Evolutionary conservation across 352 stramenopile genomes (phyloP), one percentile per base, ranked within the genome.

Genomic region (Pythium dissimile): DNA sequence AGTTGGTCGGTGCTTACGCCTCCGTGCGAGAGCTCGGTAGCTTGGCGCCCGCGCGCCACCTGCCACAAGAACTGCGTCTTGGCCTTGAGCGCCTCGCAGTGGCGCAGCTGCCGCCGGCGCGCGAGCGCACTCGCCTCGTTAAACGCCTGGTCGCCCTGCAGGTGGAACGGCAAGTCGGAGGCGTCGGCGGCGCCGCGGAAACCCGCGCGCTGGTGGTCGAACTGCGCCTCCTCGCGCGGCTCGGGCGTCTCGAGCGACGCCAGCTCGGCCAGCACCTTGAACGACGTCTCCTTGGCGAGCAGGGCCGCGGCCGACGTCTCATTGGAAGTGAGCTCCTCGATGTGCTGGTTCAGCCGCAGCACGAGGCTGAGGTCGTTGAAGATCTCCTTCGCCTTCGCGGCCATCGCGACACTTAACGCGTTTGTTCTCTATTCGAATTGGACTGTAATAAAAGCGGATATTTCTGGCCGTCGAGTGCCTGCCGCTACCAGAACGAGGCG

Each of bases 341-440:
- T 81, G 60, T 88, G 77, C 66, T 87, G 73, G 46, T 87, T 88
- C 28, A 90, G 64, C 38, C 72, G 80, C 42, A 88, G 46, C 24
- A 90, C 74, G 45, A 90, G 73, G 63, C 75, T 79, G 28, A 90
- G 63, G 61, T 90, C 80, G 64, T 86, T 76, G 72, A 90, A 88
- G 62, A 90, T 81, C 59, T 80, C 66, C 42, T 77, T 82, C 23
- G 35, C 35, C 23, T 60, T 69, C 26, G 20, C 18, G 28, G 65
- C 66, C 72, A 81, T 64, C 24, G 21, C 49, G 20, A 21, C 24
- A 8, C 24, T 24, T 30, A 8, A 35, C 34, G 13, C 7, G 16
- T 16, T 6, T 15, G 34, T n/a, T n/a, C n/a, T n/a, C n/a, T n/a
- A n/a, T n/a, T n/a, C n/a, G n/a, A n/a, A n/a, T n/a, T n/a, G n/a